These are phyloP conservation scores for Manihot esculenta DNA, from an alignment of 441 rosid species.

Conservation along the genomic window DNA sequence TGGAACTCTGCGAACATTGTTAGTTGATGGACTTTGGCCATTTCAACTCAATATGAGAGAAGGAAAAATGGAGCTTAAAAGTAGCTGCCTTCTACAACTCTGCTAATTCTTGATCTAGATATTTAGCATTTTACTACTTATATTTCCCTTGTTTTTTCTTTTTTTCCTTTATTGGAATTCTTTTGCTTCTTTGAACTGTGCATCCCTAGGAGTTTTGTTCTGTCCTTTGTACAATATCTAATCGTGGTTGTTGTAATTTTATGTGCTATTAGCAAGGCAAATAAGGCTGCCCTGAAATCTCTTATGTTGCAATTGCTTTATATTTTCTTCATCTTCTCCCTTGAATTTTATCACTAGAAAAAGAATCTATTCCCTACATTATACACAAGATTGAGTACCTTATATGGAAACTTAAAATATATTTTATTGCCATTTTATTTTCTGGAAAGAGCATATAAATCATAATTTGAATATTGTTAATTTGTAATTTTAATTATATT, in stretches of 20 bases:
- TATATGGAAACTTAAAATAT: too few relatives aligned
- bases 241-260: slow-evolving; percentile 10
- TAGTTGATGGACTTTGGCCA: not conserved
- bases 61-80: slow-evolving; percentile 4
- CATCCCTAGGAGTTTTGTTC: not conserved
- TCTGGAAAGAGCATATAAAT: too few relatives aligned
- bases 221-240: slow-evolving; percentile 19
- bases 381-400: too few relatives aligned
- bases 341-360: not conserved
- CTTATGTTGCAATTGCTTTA: too few relatives aligned
- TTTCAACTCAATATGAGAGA: not conserved
- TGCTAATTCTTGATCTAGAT: not conserved
- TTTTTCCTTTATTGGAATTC: not conserved
- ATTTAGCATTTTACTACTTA: slow-evolving; percentile 2
- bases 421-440: too few relatives aligned
- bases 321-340: too few relatives aligned
- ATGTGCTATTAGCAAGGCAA: not conserved
- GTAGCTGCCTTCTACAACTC: not conserved
- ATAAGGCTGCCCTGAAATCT: not conserved
- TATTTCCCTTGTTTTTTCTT: not conserved
- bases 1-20: slow-evolving; percentile 5
- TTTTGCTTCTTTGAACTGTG: slow-evolving; percentile 23
- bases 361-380: too few relatives aligned
- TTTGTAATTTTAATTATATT: too few relatives aligned
- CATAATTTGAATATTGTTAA: too few relatives aligned